Conservation (phyloP, 2,329 filamentous ascomycete genomes). For the Aschersonia sp. region DNA sequence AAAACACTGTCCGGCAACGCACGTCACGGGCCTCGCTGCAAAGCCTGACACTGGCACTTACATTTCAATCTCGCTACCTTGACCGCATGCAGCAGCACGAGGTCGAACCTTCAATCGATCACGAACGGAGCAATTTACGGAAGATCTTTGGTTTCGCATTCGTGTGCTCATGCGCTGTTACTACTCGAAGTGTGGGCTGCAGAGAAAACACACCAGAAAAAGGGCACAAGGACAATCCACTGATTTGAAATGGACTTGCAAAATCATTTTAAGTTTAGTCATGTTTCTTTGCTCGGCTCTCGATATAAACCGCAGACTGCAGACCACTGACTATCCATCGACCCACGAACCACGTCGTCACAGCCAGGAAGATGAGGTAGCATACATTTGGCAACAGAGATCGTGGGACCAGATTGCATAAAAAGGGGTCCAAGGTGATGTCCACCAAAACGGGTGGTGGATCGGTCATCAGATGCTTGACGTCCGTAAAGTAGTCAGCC, state of each 20-base stretch:
- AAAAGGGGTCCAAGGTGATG: conserved; percentile 72
- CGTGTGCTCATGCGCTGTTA: no score
- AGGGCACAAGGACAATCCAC: no score
- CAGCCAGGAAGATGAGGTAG: conserved; percentile 53
- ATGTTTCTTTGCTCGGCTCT: conserved; percentile 21
- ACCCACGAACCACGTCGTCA: conserved; percentile 28
- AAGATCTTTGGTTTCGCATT: no score
- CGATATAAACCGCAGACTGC: conserved; percentile 12
- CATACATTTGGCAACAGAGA: conserved; percentile 60
- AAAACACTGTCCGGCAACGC: no score
- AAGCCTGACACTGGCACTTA: no score
- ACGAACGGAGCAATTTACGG: no score
- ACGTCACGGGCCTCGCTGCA: no score
- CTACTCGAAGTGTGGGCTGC: no score
- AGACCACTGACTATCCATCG: conserved; percentile 15
- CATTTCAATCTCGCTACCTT: no score
- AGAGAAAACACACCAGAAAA: no score
- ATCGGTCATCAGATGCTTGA: conserved; percentile 58
- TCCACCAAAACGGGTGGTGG: conserved; percentile 68
- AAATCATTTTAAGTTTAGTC: conserved; percentile 9
- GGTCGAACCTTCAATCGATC: no score
- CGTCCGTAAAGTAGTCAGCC: conserved; percentile 73
- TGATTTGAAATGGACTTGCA: neutral
- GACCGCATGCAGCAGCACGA: no score
- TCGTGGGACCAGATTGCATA: conserved; percentile 64